Evolutionary conservation across 352 stramenopile species (phyloP), one percentile per base, ranked within the genome.

Genomic region (Phytophthora hybrid): DNA sequence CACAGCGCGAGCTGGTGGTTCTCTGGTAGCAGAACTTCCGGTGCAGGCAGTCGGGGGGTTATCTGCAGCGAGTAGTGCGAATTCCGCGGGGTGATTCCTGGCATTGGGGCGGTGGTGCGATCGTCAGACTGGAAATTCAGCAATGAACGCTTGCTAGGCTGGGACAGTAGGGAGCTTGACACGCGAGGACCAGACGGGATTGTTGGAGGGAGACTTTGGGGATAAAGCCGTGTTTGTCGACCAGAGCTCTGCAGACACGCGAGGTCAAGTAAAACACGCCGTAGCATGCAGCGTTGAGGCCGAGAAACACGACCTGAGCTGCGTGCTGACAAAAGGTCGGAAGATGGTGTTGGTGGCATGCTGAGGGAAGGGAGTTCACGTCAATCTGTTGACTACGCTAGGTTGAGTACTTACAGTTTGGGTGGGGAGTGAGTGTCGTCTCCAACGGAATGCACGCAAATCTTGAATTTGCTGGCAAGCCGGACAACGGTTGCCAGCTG

Each of bases 1-100:
- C 61, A 75, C 34, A 16, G 37, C 5, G 44, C 59, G 41, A 71
- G 61, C 23, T 54, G 23, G 61, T 68, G 61, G 37, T 46, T 44
- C n/a, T 39, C 34, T 9, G 39, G 19, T 18, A 68, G 51, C 49
- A 68, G 49, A 19, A 68, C 49, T 14, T 60, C 23, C 7, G 61
- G 26, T 19, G 9, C 23, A 7, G 21, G 61, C 37, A 29, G 61
- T 13, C 44, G 19, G 1, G 61, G 37, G 16, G 51, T 60, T 9
- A 60, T 26, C 49, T 68, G 32, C 19, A 29, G n/a, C 61, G 44
- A 51, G 18, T 21, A 51, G 18, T 51, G 8, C 18, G 44, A 51
- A 21, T 51, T 51, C 5, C 44, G 44, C 18, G 44, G 44, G 13
- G 44, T 51, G 44, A 51, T 23, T 51, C 44, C 44, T 51, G 44